These are phyloP conservation scores for Colletotrichum tanaceti DNA, from an alignment of 2,329 filamentous ascomycete genomes.

Conservation along the genomic window DNA sequence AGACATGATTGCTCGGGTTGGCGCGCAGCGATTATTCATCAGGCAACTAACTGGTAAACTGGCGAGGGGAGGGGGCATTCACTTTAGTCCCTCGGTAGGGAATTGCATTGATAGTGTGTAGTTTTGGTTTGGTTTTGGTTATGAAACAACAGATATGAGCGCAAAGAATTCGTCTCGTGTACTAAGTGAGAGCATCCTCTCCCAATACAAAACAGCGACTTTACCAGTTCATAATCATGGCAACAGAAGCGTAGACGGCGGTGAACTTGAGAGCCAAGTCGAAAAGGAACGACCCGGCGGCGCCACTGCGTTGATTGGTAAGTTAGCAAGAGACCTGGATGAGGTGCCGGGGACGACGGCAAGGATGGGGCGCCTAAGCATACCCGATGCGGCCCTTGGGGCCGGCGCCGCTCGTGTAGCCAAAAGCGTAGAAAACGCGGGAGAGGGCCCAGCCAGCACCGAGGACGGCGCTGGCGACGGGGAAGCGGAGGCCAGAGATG, in stretches of 20 bases:
- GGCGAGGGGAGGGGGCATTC: not conserved
- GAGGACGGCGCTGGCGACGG: slow-evolving; percentile 59
- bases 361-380: slow-evolving; percentile 41
- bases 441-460: slow-evolving; percentile 65
- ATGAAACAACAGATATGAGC: not conserved
- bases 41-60: slow-evolving; percentile 3
- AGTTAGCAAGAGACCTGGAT: slow-evolving; percentile 21
- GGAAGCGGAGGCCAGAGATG: slow-evolving; percentile 67
- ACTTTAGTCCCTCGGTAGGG: not conserved
- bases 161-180: not conserved
- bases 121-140: not conserved
- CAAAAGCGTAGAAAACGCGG: slow-evolving; percentile 65
- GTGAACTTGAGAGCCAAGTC: slow-evolving; percentile 56
- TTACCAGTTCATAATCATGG: slow-evolving; percentile 51
- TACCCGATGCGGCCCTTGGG: slow-evolving; percentile 58
- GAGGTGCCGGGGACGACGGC: not conserved
- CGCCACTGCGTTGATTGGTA: slow-evolving; percentile 49
- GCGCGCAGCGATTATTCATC: slow-evolving; percentile 13
- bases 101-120: not conserved
- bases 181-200: not conserved
- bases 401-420: slow-evolving; percentile 61
- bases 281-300: slow-evolving; percentile 48
- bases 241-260: slow-evolving; percentile 57
- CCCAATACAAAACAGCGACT: not conserved
- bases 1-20: slow-evolving; percentile 5